Percentiles rank a stretch among this genome's conserved stretches.
Evolutionary conservation across 257 asterid genomes (phyloP).

Genomic region (Handroanthus guayacan): DNA sequence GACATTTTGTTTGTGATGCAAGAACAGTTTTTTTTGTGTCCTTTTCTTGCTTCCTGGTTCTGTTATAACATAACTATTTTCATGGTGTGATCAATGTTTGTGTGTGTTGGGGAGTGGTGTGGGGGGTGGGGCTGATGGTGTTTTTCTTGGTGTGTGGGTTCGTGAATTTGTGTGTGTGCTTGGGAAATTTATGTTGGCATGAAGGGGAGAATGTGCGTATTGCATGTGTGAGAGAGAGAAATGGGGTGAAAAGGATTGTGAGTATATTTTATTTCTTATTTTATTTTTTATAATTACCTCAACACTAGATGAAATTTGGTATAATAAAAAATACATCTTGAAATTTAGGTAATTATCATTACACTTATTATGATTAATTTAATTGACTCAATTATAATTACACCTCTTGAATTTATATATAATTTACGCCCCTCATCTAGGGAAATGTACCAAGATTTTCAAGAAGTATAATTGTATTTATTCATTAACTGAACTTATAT

Average conservation of each 20-base stretch:
- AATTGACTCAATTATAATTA: too few species aligned
- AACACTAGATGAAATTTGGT: too few species aligned
- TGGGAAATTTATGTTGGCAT: conserved; percentile 24
- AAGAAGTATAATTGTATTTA: too few species aligned
- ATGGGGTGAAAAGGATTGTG: background rate
- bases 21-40: background rate
- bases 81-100: conserved; percentile 34
- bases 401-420: too few species aligned
- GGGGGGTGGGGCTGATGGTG: background rate
- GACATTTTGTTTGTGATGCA: background rate
- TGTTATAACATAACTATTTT: conserved; percentile 33
- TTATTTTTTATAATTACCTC: background rate
- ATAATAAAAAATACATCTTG: too few species aligned
- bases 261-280: background rate
- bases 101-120: conserved; percentile 21
- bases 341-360: too few species aligned
- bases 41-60: background rate
- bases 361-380: too few species aligned
- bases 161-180: conserved; percentile 33
- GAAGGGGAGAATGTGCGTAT: conserved; percentile 20
- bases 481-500: too few species aligned
- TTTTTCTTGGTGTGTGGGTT: conserved; percentile 20
- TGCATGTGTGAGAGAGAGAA: conserved; percentile 7
- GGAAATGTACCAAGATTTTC: too few species aligned
- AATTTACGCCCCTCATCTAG: too few species aligned